Evolutionary conservation across 495 filamentous ascomycete genomes (phyloP).

Genomic region (Penicillium dipodomyicola): DNA sequence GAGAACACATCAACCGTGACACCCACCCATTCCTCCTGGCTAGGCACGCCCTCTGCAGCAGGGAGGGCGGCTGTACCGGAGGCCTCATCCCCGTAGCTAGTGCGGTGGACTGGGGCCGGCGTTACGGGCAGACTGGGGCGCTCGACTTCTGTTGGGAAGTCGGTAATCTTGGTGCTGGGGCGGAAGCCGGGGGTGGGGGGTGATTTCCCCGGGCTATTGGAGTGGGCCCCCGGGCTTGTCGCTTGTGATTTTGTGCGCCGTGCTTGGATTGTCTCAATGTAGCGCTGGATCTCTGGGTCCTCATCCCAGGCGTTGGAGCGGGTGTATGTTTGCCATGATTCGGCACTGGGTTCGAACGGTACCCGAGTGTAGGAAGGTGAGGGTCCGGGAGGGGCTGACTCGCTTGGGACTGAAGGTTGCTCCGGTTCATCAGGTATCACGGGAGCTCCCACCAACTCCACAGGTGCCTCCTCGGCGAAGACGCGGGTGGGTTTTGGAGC

Average conservation of each 20-base stretch:
- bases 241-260: conserved; percentile 57
- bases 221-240: conserved; percentile 15
- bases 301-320: conserved; percentile 86
- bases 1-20: conserved; percentile 54
- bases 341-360: conserved; percentile 37
- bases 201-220: conserved; percentile 5
- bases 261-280: conserved; percentile 68
- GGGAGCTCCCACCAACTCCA: not conserved
- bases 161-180: conserved; percentile 66
- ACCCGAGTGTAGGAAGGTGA: conserved; percentile 24
- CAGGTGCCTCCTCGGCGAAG: conserved; percentile 56
- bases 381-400: conserved; percentile 15
- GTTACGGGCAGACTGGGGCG: conserved; percentile 89
- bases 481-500: conserved; percentile 67
- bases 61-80: conserved; percentile 50
- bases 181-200: conserved; percentile 29
- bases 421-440: not conserved
- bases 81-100: conserved; percentile 47
- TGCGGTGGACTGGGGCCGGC: conserved; percentile 68
- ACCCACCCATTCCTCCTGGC: conserved; percentile 89
- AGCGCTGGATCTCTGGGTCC: conserved; percentile 74
- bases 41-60: conserved; percentile 73
- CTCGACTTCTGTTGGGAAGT: conserved; percentile 82
- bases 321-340: conserved; percentile 63
- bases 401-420: not conserved